Conservation (phyloP, 129 eudicot genomes). For the Artemisia argyi region DNA sequence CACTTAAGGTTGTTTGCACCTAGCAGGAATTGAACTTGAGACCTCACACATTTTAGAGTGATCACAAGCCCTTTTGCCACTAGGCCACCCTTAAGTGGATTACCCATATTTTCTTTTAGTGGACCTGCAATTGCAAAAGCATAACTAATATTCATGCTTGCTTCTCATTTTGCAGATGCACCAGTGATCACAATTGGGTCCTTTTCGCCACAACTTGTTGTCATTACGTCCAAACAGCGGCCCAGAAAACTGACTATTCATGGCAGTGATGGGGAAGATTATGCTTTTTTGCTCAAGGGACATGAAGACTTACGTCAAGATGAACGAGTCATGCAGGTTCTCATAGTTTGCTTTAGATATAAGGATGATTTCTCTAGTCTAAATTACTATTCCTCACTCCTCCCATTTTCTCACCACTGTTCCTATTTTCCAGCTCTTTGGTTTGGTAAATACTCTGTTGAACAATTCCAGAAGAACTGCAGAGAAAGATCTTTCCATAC, state of each 20-base stretch:
- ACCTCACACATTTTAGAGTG: too few species aligned
- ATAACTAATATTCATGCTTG: slow-evolving; percentile 8
- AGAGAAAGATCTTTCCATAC: slow-evolving; percentile 87
- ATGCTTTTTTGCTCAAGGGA: slow-evolving; percentile 96
- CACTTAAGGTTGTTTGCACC: too few species aligned
- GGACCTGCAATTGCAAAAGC: neutral
- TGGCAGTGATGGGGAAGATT: slow-evolving; percentile 95
- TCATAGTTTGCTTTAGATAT: neutral
- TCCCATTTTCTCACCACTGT: neutral
- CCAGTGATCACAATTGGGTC: slow-evolving; percentile 90
- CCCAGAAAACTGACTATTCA: slow-evolving; percentile 92
- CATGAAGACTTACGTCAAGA: slow-evolving; percentile 99
- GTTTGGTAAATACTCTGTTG: slow-evolving; percentile 93
- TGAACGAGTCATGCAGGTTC: slow-evolving; percentile 99
- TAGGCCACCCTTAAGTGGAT: too few species aligned
- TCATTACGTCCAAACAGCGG: slow-evolving; percentile 94
- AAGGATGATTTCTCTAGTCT: neutral
- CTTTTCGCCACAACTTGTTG: slow-evolving; percentile 87
- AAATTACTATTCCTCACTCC: neutral
- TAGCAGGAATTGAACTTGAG: too few species aligned
- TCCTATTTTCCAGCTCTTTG: slow-evolving; percentile 68
- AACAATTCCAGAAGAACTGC: slow-evolving; percentile 86
- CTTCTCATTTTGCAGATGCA: slow-evolving; percentile 44
- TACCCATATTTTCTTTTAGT: neutral
- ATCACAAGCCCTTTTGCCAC: too few species aligned